Base-by-base conservation (phyloP, 2,329 filamentous ascomycete genomes). In the Didymella sp. region DNA sequence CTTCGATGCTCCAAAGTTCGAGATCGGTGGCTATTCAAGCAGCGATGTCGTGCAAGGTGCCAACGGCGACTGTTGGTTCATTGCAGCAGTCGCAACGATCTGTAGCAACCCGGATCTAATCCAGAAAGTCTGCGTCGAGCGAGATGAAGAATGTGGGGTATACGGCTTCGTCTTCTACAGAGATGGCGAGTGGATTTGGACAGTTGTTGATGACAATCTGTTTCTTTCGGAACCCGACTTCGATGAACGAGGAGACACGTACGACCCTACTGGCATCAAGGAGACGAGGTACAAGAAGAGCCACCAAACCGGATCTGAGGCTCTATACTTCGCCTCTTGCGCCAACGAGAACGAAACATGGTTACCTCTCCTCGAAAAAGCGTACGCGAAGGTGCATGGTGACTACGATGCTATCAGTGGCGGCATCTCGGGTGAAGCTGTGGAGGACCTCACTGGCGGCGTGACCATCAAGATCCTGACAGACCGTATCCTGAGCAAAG, bases 181-280 rank as follows among this genome's bases (percentile, higher is more conserved):
- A 49, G 76, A 78, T 41, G 76, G 76, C 31, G 74, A 77, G 45
- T 96, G 92, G 92, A 89, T 94, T 56, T 92, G 91, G 71, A 93
- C 90, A 43, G 93, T 96, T 47, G 85, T 96, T 50, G 93, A 96
- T 69, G 92, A 96, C 75, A 95, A 96, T 75, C 82, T 96, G 0
- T 96, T 90, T 72, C 84, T 96, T 22, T 87, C 85, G 35, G 88
- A 88, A 0, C 87, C 88, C 1, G 89, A 90, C 71, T 96, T 91
- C 80, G 90, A 95, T 65, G 89, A 73, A 82, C 89, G 42, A 82
- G 89, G 59, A 77, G 91, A 42, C 81, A 90, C 64, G 83, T 92
- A 73, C 85, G 91, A 72, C 86, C 91, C 61, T 15, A 73, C 63
- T 33, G 73, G 70, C 15, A 58, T 42, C 84, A 87, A 61, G 85